Evolutionary conservation across 768 basidiomycete genomes (phyloP), one percentile per base, ranked within the genome.

Genomic region (Pleurotus pulmonarius): DNA sequence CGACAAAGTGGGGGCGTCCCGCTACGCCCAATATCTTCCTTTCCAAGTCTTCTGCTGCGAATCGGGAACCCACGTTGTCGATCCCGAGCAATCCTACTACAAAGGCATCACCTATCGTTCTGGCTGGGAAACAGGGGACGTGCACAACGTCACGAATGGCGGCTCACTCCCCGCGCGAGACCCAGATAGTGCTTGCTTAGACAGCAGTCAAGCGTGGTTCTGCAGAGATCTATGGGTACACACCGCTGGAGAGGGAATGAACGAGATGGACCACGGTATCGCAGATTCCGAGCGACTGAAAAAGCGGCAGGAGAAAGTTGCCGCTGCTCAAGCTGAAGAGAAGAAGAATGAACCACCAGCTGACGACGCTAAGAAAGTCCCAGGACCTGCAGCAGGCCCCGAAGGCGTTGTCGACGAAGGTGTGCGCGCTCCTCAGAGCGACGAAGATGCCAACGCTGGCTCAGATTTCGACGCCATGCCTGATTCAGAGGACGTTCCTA

Each of bases 41-140:
- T 98, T 99, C 78, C 97, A 99, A 69, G 94, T 91, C 7, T 98
- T 97, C 74, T 99, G 97, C 76, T 99, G 97, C 72, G 97, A 99
- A 75, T 89, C 94, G 0, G 97, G 97, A 4, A 95, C 94, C 0
- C 97, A 98, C 68, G 87, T 99, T 66, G 87, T 99, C 60, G 97
- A 99, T 67, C 97, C 97, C 9, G 82, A 81, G 34, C 95, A 98
- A 69, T 91, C 94, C 0, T 99, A 98, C 76, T 99, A 99, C 77
- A 85, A 85, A 41, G 92, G 91, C 43, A 81, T 99, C 61, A 66
- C 66, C 0, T 99, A 99, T 69, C 89, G 94, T 46, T 82, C 92
- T 2, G 94, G 92, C 3, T 74, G 72, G 51, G 51, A 40, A 20
- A 53, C 38, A 9, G 37, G 39, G 7, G 84, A 92, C 62, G 89